Percentiles rank a stretch among this genome's conserved stretches.
phyloP scores from a whole-genome alignment of 1,284 basidiomycete species.

The Volvariella surrecta region DNA sequence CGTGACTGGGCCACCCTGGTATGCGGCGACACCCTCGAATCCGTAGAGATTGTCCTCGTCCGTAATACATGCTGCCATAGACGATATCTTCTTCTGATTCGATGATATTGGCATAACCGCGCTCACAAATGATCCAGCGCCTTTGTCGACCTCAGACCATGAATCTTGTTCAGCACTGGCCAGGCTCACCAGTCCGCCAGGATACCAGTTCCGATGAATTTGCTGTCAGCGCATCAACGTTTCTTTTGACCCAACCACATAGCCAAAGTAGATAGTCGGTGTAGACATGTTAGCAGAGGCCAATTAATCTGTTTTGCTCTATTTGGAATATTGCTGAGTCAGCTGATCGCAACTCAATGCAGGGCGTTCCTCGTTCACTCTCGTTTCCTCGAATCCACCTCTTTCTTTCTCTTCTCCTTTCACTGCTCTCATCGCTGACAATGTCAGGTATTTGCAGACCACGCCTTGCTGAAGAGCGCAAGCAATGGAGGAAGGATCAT shows the following conservation, averaged over 20 bases:
- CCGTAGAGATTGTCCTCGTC: slow-evolving; percentile 24
- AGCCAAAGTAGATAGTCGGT: slow-evolving; percentile 30
- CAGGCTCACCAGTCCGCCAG: slow-evolving; percentile 28
- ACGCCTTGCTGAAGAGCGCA: slow-evolving; percentile 91
- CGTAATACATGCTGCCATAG: slow-evolving; percentile 32
- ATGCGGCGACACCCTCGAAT: slow-evolving; percentile 25
- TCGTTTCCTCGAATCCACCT: too few species aligned
- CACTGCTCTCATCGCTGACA: neutral
- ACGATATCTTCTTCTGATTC: slow-evolving; percentile 29
- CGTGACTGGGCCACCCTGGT: slow-evolving; percentile 17
- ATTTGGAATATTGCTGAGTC: too few species aligned
- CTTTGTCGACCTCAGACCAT: slow-evolving; percentile 20
- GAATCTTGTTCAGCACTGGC: neutral
- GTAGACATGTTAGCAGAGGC: too few species aligned
- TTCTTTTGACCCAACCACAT: slow-evolving; percentile 42
- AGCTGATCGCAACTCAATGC: too few species aligned
- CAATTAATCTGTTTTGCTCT: too few species aligned
- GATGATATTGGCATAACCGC: slow-evolving; percentile 34
- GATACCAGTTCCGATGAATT: slow-evolving; percentile 27
- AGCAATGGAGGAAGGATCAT: slow-evolving; percentile 99
- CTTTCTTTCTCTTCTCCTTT: too few species aligned
- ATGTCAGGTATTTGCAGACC: slow-evolving; percentile 83
- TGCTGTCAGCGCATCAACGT: slow-evolving; percentile 31
- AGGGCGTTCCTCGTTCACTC: too few species aligned
- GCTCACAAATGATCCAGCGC: slow-evolving; percentile 35